phyloP scores from a whole-genome alignment of 2,329 filamentous ascomycete species.

The Penicillium italicum region DNA sequence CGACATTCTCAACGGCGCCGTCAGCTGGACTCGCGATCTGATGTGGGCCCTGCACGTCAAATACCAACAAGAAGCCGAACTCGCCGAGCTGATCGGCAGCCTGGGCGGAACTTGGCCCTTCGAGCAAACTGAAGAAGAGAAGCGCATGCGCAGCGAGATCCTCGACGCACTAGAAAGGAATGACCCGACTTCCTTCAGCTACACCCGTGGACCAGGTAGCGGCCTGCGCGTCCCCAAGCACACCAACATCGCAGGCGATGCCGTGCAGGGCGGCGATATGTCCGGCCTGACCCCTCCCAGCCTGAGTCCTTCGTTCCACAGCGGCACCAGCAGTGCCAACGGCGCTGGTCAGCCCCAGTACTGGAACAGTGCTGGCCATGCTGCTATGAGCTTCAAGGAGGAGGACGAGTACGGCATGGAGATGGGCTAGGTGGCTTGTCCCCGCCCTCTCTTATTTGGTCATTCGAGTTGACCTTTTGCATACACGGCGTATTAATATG shows the following conservation, averaged over 20 bases:
- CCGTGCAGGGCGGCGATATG: constrained; percentile 49
- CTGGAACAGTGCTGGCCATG: constrained; percentile 51
- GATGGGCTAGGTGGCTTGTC: constrained; percentile 33
- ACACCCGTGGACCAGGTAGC: constrained; percentile 77
- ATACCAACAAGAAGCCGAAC: constrained; percentile 81
- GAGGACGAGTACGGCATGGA: constrained; percentile 94
- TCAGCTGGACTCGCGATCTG: constrained; percentile 93
- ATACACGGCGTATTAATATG: constrained; percentile 29
- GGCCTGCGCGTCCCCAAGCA: constrained; percentile 88
- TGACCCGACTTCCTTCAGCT: constrained; percentile 69
- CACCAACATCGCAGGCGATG: constrained; percentile 84
- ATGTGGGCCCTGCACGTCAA: constrained; percentile 96
- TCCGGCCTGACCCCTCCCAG: constrained; percentile 55
- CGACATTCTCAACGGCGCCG: constrained; percentile 93
- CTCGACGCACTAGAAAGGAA: constrained; percentile 82
- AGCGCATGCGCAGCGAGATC: constrained; percentile 90
- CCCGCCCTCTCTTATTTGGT: constrained; percentile 4
- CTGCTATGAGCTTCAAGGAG: constrained; percentile 77
- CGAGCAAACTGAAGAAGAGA: constrained; percentile 84
- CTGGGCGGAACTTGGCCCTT: constrained; percentile 75
- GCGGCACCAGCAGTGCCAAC: constrained; percentile 63
- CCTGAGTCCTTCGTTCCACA: constrained; percentile 67
- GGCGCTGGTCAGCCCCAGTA: constrained; percentile 51
- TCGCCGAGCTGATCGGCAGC: constrained; percentile 69
- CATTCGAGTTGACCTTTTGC: constrained; percentile 24